Conservation (phyloP, 202 grass and related monocot species). For the Hordeum pubiflorum region DNA sequence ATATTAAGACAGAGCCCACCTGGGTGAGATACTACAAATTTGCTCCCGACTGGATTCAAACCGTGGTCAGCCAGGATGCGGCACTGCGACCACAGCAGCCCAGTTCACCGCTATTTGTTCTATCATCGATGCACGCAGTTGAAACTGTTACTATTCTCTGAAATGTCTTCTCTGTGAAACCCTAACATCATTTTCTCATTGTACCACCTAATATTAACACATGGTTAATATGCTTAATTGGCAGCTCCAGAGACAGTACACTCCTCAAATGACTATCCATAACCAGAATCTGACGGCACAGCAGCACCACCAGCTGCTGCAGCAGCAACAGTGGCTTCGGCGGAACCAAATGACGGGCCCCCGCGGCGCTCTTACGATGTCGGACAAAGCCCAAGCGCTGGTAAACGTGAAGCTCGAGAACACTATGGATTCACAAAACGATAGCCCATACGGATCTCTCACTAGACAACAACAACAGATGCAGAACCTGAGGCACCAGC, state of each 20-base stretch:
- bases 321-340: slow-evolving; percentile 64
- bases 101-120: too few relatives aligned
- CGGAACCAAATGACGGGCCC: slow-evolving; percentile 60
- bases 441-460: slow-evolving; percentile 39
- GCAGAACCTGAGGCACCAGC: slow-evolving; percentile 57
- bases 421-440: slow-evolving; percentile 56
- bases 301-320: slow-evolving; percentile 50
- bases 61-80: too few relatives aligned
- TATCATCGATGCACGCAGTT: not conserved
- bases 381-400: slow-evolving; percentile 66
- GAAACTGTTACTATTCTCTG: not conserved
- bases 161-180: not conserved
- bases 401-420: slow-evolving; percentile 85
- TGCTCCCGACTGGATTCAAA: too few relatives aligned
- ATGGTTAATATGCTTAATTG: slow-evolving; percentile 8
- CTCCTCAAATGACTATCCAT: slow-evolving; percentile 50
- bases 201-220: not conserved
- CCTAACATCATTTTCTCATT: not conserved
- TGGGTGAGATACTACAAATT: too few relatives aligned
- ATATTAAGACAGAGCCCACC: too few relatives aligned
- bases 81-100: too few relatives aligned
- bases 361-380: slow-evolving; percentile 56
- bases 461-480: slow-evolving; percentile 44
- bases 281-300: slow-evolving; percentile 65
- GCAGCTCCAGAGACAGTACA: slow-evolving; percentile 65